Evolutionary conservation across 2,329 filamentous ascomycete species (phyloP).

Genomic region (Purpureocillium takamizusanense): DNA sequence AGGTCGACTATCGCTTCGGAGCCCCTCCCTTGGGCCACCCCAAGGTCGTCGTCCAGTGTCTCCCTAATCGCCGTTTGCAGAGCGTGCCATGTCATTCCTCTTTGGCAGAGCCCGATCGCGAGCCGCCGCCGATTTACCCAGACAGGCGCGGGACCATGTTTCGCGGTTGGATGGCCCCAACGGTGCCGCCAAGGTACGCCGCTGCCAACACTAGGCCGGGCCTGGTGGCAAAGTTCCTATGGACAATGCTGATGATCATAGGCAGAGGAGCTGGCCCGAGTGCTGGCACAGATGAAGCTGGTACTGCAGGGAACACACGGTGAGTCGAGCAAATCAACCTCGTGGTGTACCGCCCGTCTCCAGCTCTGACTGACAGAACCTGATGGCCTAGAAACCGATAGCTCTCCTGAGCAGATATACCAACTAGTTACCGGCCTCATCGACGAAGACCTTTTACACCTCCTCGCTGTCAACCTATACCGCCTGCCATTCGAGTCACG

Average conservation of each 20-base stretch:
- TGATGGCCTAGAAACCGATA: constrained; percentile 60
- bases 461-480: constrained; percentile 74
- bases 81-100: constrained; percentile 40
- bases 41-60: too few species aligned
- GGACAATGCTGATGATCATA: constrained; percentile 25
- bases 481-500: constrained; percentile 89
- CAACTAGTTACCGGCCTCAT: constrained; percentile 78
- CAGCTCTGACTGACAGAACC: not conserved
- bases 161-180: constrained; percentile 41
- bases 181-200: constrained; percentile 35
- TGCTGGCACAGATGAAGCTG: constrained; percentile 84
- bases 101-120: constrained; percentile 44
- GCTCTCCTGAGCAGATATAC: constrained; percentile 78
- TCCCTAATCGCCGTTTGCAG: too few species aligned
- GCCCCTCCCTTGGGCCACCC: too few species aligned
- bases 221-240: too few species aligned
- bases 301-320: constrained; percentile 89
- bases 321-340: constrained; percentile 27
- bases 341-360: not conserved
- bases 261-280: constrained; percentile 81
- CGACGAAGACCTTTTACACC: constrained; percentile 79
- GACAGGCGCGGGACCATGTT: constrained; percentile 47
- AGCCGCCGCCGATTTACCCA: constrained; percentile 43
- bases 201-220: too few species aligned
- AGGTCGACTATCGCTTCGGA: too few species aligned